Evolutionary conservation across 116 monocot species (phyloP), one percentile per base, ranked within the genome.

Genomic region (Iris pallida): DNA sequence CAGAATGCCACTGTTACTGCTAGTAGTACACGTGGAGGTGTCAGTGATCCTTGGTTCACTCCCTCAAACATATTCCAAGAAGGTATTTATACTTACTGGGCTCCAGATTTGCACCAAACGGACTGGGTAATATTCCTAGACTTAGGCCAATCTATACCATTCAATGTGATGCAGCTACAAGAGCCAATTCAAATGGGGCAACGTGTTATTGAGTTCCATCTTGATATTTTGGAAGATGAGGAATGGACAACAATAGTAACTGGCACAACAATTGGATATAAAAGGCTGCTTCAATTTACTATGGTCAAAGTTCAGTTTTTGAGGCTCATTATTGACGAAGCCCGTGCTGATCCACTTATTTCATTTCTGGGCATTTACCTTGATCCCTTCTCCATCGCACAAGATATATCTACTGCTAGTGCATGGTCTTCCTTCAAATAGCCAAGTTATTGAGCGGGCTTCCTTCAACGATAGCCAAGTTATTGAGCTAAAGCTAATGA

Each of bases 111-210:
- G 44, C 43, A 52, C 51, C 42, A 79, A 65, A 7, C 20, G 40
- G 55, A 54, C 12, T 92, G 96, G 89, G 72, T 41, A 52, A 42
- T 96, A 52, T 45, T 71, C 20, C 67, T 96, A 6, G 81, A 96
- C 47, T 58, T 89, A 19, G 76, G 76, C 1, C 12, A 71, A 41
- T 20, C 53, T 20, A 20, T 72, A 42, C 68, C 73, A 20, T 96
- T 96, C 61, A 92, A 96, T 75, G 92, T 96, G 41, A 48, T 96
- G 61, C 92, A 75, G 63, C 62, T 84, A 6, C 89, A 87, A 64
- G 96, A 91, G 77, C 92, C 96, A 11, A 92, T 96, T 65, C 96
- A 96, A 61, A 82, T 96, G 92, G 96, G 92, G 0, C 96, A 96
- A 59, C 89, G 96, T 16, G 82, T 96, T 12, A 79, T 80, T 13